Evolutionary conservation across 2,329 filamentous ascomycete species (phyloP).

Genomic region (Bipolaris gigantea): DNA sequence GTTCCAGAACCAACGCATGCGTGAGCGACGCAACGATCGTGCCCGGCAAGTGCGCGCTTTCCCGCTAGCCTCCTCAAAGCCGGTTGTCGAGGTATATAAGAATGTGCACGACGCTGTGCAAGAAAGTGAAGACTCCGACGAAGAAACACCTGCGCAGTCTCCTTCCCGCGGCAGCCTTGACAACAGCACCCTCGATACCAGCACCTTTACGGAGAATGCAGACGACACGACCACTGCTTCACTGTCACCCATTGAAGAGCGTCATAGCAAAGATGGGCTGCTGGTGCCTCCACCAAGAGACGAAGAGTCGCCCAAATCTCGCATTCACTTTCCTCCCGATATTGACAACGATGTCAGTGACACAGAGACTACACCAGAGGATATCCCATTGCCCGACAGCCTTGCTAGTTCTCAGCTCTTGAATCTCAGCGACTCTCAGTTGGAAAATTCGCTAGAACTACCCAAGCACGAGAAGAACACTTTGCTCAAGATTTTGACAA

Average conservation of each 20-base stretch:
- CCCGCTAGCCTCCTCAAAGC: conserved; percentile 88
- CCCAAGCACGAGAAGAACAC: conserved; percentile 93
- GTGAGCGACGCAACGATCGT: conserved; percentile 80
- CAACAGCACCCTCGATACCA: conserved; percentile 44
- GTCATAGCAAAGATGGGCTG: conserved; percentile 19
- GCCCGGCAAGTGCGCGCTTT: conserved; percentile 77
- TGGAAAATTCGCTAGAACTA: conserved; percentile 70
- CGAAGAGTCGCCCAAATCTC: conserved; percentile 30
- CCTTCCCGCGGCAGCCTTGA: conserved; percentile 39
- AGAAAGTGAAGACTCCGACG: conserved; percentile 69
- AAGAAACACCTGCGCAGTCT: conserved; percentile 54
- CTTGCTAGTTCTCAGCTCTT: conserved; percentile 57
- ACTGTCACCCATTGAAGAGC: conserved; percentile 42
- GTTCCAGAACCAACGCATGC: conserved; percentile 90
- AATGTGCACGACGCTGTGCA: conserved; percentile 92
- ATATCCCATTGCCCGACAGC: conserved; percentile 65
- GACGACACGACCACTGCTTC: conserved; percentile 34
- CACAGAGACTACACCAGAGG: conserved; percentile 70
- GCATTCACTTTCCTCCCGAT: conserved; percentile 55
- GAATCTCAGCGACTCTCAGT: conserved; percentile 56
- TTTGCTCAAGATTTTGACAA: conserved; percentile 91
- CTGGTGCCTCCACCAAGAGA: conserved; percentile 23
- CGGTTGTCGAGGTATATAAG: conserved; percentile 93
- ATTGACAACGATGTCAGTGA: conserved; percentile 62
- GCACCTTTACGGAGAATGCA: conserved; percentile 39